Percentiles rank a stretch among this genome's conserved stretches.
Evolutionary conservation across 2,329 filamentous ascomycete species (phyloP).

Genomic region (Metarhizium brunneum): DNA sequence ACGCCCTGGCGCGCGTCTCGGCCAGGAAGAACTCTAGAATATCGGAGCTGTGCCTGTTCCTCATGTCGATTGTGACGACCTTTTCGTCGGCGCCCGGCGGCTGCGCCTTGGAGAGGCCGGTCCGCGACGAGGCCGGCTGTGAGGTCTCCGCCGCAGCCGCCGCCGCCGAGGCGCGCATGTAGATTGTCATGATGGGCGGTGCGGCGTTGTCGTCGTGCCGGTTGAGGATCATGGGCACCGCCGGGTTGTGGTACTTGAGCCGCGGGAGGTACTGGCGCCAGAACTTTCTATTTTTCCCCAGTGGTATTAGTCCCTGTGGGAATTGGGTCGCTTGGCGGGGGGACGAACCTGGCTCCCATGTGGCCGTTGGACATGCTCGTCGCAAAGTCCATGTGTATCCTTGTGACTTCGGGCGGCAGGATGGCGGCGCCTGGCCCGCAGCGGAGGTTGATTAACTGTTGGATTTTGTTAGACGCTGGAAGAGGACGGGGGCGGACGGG

Average conservation of each 20-base stretch:
- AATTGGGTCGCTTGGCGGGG: neutral
- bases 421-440: conserved; percentile 76
- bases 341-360: conserved; percentile 58
- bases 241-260: conserved; percentile 90
- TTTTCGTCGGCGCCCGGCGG: conserved; percentile 38
- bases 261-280: conserved; percentile 75
- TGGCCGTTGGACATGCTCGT: conserved; percentile 54
- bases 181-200: conserved; percentile 55
- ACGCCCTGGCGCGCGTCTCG: conserved; percentile 48
- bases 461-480: conserved; percentile 12
- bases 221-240: conserved; percentile 72
- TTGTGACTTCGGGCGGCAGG: conserved; percentile 65
- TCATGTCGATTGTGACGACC: conserved; percentile 52
- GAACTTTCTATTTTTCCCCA: conserved; percentile 63
- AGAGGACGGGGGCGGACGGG: conserved; percentile 7
- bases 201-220: conserved; percentile 49
- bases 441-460: conserved; percentile 63
- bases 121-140: conserved; percentile 37
- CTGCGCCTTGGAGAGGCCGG: conserved; percentile 38
- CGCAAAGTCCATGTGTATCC: conserved; percentile 68
- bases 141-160: conserved; percentile 19
- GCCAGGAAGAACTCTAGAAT: conserved; percentile 56
- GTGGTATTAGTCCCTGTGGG: neutral
- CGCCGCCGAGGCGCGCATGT: conserved; percentile 38
- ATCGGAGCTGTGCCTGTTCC: conserved; percentile 46